These are phyloP conservation scores for Paulownia fortunei DNA, from an alignment of 257 asterid species.

Conservation along the genomic window DNA sequence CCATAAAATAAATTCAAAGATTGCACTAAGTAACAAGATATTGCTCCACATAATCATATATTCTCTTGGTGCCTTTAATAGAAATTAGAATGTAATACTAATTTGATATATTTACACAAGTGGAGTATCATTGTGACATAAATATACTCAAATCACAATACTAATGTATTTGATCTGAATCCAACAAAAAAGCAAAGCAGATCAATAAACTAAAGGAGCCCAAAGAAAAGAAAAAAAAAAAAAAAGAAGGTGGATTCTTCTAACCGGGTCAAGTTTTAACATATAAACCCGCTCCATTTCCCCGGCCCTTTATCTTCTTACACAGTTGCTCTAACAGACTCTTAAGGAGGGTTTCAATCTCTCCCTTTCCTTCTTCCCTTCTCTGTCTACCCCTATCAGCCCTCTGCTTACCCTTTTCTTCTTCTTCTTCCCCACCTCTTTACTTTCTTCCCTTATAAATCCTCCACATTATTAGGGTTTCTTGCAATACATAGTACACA, in stretches of 20 bases:
- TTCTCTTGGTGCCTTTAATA: too few relatives aligned
- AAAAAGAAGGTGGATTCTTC: background rate
- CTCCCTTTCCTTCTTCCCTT: slow-evolving; percentile 13
- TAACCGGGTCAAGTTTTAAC: slow-evolving; percentile 24
- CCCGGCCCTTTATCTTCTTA: slow-evolving; percentile 30
- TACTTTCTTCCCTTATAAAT: background rate
- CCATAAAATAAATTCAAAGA: too few relatives aligned
- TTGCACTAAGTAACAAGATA: too few relatives aligned
- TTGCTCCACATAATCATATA: too few relatives aligned
- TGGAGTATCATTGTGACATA: background rate
- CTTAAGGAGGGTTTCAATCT: slow-evolving; percentile 15
- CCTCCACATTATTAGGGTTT: slow-evolving; percentile 42
- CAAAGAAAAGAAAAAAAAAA: background rate
- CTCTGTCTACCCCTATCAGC: slow-evolving; percentile 12
- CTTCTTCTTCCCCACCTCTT: background rate
- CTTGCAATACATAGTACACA: background rate
- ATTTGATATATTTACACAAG: too few relatives aligned
- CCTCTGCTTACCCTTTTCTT: background rate
- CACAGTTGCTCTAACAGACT: slow-evolving; percentile 23
- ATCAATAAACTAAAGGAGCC: background rate
- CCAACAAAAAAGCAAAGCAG: background rate
- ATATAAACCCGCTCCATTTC: slow-evolving; percentile 21
- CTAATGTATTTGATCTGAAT: background rate
- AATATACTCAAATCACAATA: background rate
- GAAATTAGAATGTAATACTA: too few relatives aligned